Base-by-base conservation (phyloP, 2,329 filamentous ascomycete genomes). In the Xylariaceae sp. region DNA sequence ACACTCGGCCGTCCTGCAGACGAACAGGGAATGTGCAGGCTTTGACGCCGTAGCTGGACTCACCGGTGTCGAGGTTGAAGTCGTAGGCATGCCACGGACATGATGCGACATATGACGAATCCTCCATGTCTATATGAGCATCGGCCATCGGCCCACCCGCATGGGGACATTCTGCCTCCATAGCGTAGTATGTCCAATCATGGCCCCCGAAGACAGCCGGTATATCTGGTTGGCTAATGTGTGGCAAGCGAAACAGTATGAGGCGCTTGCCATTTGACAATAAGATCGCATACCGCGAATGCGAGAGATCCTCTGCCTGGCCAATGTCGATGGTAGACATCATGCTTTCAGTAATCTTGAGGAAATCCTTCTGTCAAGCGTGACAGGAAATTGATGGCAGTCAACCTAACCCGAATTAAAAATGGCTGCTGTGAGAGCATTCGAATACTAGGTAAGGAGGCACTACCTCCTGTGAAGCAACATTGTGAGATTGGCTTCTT, bases 1-100 rank as follows among this genome's bases (percentile, higher is more conserved):
- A 55, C 21, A 78, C 72, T 23, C 59, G 63, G 4, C 72, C 75
- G 21, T 70, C 71, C 6, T 66, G 58, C 4, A 78, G 66, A 46
- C 72, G 64, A 37, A 79, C 70, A 1, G 76, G 75, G 47, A 77
- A 79, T 1, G 77, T 79, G 66, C 77, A 79, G 3, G 77, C 72
- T 65, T 77, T 78, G 57, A 79, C 71, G 9, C 77, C 77, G 16
- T 78, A 75, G 58, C 77, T 79, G 6, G 77, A 79, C 66, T 79
- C 75, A 51, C 77, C 77, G 0, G 77, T 79, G 65, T 79, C 76
- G 54, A 79, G 75, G 53, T 79, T 79, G 60, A 79, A 79, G 62
- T 79, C 77, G 61, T 79, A 79, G 2, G 77, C 77, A 65, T 79
- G 77, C 77, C 77, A 79, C 12, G 77, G 77, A 57, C 77, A 79